Base-by-base conservation (phyloP, 768 basidiomycete genomes). In the Leccinum arenicola region DNA sequence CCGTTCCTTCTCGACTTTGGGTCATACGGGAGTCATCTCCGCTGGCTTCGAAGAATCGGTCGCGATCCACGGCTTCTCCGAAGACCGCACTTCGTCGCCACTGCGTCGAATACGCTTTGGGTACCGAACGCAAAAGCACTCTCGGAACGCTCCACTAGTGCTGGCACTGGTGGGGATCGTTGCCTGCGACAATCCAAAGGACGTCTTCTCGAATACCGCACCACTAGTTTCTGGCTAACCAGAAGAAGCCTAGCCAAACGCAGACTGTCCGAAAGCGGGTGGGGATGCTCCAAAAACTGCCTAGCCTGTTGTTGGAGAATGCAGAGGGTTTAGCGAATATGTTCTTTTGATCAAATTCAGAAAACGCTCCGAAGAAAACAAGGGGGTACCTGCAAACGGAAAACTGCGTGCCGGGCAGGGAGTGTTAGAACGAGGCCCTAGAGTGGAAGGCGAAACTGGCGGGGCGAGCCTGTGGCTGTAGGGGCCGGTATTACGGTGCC, bases 191-290 rank as follows among this genome's bases (percentile, higher is more conserved):
- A 68, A 54, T 17, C 59, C 63, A 19, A 71, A 61, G 5, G 68
- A 48, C 25, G 68, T 40, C 57, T 70, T 65, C 6, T 62, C 70
- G 21, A 73, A 73, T 31, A 50, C 27, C 17, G 65, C 17, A 36
- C 61, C 59, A 10, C 29, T 31, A 31, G 50, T 50, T 40, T 61
- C 53, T 6, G 63, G 47, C 29, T 71, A 64, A 50, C 67, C 67
- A 50, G 74, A 69, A 2, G 68, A 64, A n/a, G 77, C 59, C 50
- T 76, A 73, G 2, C 77, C 76, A 60, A 82, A 81, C 3, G 73
- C 61, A 6, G 77, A 58, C 45, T 75, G 73, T 4, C 76, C 78
- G 61, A 79, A 80, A 6, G 64, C 60, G 36, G 72, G 59, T 33
- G 63, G 36, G 43, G 59, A 47, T 43, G 58, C 17, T 14, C 71